phyloP scores from a whole-genome alignment of 2,329 filamentous ascomycete genomes.

The Aspergillus neoniger region DNA sequence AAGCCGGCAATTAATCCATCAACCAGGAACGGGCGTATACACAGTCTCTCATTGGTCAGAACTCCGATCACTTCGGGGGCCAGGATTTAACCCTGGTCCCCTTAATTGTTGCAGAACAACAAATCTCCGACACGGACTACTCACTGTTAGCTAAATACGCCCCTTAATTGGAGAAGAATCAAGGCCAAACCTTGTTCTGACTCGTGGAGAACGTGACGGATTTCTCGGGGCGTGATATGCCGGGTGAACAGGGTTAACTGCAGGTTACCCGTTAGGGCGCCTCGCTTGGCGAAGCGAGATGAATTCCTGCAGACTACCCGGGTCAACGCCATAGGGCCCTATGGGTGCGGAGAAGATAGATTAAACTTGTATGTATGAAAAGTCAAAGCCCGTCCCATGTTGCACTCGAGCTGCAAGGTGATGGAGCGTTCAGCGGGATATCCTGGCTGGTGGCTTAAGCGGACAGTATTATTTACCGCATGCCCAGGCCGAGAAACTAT shows the following conservation, averaged over 20 bases:
- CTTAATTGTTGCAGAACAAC: neutral
- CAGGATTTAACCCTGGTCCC: neutral
- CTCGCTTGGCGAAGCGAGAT: neutral
- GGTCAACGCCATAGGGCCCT: neutral
- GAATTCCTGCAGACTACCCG: neutral
- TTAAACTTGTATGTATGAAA: neutral
- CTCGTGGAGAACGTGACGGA: neutral
- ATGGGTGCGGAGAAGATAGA: neutral
- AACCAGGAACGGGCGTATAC: constrained; percentile 3
- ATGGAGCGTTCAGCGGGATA: neutral
- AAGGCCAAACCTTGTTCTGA: neutral
- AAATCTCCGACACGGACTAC: neutral
- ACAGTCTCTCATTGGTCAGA: neutral
- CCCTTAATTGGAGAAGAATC: neutral
- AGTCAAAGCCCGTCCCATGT: neutral
- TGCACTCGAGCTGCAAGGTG: neutral
- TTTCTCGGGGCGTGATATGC: neutral
- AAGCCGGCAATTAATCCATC: neutral
- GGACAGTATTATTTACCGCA: no score
- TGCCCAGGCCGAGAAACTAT: no score
- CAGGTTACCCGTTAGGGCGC: neutral
- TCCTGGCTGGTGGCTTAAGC: no score
- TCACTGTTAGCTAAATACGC: neutral
- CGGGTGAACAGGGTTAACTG: neutral
- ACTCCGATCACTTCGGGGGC: neutral